Evolutionary conservation across 768 basidiomycete genomes (phyloP), one percentile per base, ranked within the genome.

Genomic region (Royoungia palumana): DNA sequence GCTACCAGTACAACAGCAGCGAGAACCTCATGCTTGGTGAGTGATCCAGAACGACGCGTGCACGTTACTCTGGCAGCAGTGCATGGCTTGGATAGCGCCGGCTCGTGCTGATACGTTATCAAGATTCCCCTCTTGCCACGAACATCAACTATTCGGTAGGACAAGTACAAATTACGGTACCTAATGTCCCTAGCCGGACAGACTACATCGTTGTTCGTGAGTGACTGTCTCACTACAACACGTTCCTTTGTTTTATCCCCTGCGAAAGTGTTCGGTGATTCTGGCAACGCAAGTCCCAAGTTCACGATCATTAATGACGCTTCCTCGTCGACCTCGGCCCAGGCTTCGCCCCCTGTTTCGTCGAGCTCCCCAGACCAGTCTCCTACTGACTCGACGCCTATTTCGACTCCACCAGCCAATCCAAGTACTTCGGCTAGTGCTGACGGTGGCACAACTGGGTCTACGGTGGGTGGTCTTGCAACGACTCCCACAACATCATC

Each of bases 291-390:
- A 8, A 72, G 71, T 41, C 72, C 69, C 14, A 20, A 64, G 41
- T 74, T 72, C 34, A 71, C 71, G 48, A 72, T 72, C 35, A 66
- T 78, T 55, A 78, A 95, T 32, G 90, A 90, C 56, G 63, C 68
- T 22, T 71, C 77, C 48, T 76, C 75, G 36, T 68, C 64, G 8
- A 40, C 58, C 17, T 35, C 59, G 22, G 27, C 19, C 16, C 32
- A 32, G 40, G 12, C 54, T 9, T 36, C 63, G 6, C 28, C 46
- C 19, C 35, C 59, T 39, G 6, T 9, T 27, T 12, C 46, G 12
- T 32, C 60, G 11, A 34, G 22, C 40, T 17, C 45, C 13, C 22
- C 55, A 34, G 41, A 27, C 42, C 11, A 52, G 20, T 27, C 47
- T 12, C 10, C 59, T 7, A 19, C 53, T 19, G 13, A 35, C 13